Evolutionary conservation across 192 early-diverging fungal genomes (phyloP), one percentile per base, ranked within the genome.

Genomic region (Gaertneriomyces sp.): DNA sequence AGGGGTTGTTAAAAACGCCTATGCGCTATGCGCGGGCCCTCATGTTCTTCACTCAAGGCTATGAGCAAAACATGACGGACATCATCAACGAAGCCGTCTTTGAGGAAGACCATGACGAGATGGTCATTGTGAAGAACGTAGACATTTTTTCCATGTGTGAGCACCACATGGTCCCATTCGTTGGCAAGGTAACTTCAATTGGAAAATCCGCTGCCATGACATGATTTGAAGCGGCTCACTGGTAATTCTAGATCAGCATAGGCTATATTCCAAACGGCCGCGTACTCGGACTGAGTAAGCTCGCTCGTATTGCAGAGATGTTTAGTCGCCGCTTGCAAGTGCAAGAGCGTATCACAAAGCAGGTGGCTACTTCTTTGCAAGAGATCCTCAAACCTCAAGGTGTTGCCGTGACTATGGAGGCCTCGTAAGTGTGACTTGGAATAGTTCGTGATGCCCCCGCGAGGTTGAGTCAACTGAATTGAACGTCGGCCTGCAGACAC

Each of bases 61-160:
- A 99, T 76, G 95, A 99, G 73, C 86, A 89, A 73, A 88, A 86
- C 17, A 82, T 98, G 62, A 83, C 83, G 67, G 92, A 91, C 42
- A 79, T 99, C 0, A 76, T 97, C 71, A 99, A 99, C 72, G 90
- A 89, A 42, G 97, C 97, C 8, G 80, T 99, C 16, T 99, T 99
- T 79, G 90, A 95, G 77, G 97, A 99, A 85, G 93, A 98, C 68
- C 92, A 97, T 73, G 94, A 97, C 58, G 97, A 98, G 69, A 99
- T 99, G 97, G 97, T 99, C 12, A 94, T 99, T 75, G 97, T 99
- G 14, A 92, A 90, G 67, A 87, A 97, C 76, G 95, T 99, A 56
- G 91, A 95, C 63, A 85, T 98, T 6, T 95, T 93, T 71, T 95
- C 93, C 5, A 75, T 99, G 61, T 99, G 97, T 74, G 97, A 99